Conservation (phyloP, 2,329 filamentous ascomycete genomes). For the Colletotrichum sp. region DNA sequence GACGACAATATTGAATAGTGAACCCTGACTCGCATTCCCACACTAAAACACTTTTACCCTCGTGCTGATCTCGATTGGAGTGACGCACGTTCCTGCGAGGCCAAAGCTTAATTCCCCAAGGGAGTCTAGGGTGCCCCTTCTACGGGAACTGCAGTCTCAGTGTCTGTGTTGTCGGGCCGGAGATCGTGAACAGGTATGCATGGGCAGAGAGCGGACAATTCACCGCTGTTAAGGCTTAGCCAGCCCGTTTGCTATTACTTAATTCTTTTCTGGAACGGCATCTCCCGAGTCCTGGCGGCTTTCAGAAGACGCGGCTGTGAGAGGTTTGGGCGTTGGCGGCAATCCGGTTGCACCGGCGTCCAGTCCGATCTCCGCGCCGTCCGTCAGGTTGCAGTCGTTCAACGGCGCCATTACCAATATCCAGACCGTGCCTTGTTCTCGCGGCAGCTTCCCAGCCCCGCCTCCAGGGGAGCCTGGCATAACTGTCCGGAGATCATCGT, state of each 20-base stretch:
- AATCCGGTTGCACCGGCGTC: not conserved
- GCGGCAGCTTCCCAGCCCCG: not conserved
- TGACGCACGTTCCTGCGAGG: conserved; percentile 11
- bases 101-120: not conserved
- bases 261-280: not conserved
- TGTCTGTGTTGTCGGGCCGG: not conserved
- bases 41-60: not conserved
- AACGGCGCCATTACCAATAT: not conserved
- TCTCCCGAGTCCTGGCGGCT: not conserved
- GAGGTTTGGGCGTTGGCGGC: not conserved
- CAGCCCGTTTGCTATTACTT: not conserved
- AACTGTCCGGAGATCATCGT: conserved; percentile 9
- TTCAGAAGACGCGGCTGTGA: not conserved
- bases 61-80: conserved; percentile 3
- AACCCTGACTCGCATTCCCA: not conserved
- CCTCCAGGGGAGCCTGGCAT: not conserved
- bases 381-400: not conserved
- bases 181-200: not conserved
- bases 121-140: not conserved
- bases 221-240: not conserved
- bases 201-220: not conserved
- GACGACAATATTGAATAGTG: not conserved
- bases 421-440: not conserved
- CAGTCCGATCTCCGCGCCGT: not conserved
- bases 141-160: not conserved